Percentiles rank a stretch among this genome's conserved stretches.
phyloP scores from a whole-genome alignment of 1,139 yeast genomes.

The Zygotorulaspora mrakii region DNA sequence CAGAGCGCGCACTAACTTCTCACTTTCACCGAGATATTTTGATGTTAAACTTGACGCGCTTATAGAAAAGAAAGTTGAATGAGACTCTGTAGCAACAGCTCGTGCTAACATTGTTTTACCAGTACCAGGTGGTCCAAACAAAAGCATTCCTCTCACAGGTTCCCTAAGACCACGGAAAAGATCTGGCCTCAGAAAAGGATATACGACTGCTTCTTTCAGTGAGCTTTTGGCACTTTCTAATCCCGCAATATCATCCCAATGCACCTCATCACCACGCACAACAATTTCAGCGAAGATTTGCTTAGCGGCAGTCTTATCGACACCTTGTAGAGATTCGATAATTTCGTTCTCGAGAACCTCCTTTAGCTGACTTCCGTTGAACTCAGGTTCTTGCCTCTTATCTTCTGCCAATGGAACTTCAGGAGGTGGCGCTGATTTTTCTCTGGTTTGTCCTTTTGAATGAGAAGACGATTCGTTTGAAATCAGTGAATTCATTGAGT shows the following conservation, averaged over 20 bases:
- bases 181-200: slow-evolving; percentile 93
- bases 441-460: slow-evolving; percentile 6
- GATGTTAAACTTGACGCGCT: slow-evolving; percentile 91
- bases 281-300: slow-evolving; percentile 90
- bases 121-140: slow-evolving; percentile 98
- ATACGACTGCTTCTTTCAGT: slow-evolving; percentile 91
- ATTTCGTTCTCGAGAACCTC: slow-evolving; percentile 40
- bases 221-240: slow-evolving; percentile 85
- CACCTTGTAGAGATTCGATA: slow-evolving; percentile 40
- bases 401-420: slow-evolving; percentile 34
- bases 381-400: slow-evolving; percentile 16
- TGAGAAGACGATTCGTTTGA: slow-evolving; percentile 12
- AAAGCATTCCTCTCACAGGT: slow-evolving; percentile 92
- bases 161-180: slow-evolving; percentile 86
- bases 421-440: slow-evolving; percentile 5
- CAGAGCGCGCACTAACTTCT: slow-evolving; percentile 84
- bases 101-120: slow-evolving; percentile 97
- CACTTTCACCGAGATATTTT: slow-evolving; percentile 90
- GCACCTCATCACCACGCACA: slow-evolving; percentile 91
- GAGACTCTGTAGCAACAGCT: slow-evolving; percentile 96
- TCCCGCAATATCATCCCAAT: slow-evolving; percentile 97
- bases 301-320: slow-evolving; percentile 67
- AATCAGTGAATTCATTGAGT: slow-evolving; percentile 6
- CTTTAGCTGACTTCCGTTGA: slow-evolving; percentile 20
- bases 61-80: slow-evolving; percentile 88